phyloP scores from a whole-genome alignment of 768 basidiomycete genomes.

The Mycena venus region DNA sequence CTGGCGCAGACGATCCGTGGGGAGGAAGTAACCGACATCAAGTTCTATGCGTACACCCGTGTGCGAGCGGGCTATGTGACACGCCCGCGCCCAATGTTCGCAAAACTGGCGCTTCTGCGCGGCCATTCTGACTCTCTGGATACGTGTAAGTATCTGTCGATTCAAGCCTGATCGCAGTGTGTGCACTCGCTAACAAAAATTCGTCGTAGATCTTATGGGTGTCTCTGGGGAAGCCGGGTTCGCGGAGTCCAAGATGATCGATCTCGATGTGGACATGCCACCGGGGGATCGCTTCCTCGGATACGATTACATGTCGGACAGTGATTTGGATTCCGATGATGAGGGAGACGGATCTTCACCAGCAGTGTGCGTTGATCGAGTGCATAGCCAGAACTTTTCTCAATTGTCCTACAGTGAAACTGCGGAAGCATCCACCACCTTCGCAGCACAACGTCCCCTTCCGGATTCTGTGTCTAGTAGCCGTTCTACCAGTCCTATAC shows the following conservation, averaged over 20 bases:
- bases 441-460: neutral
- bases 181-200: neutral
- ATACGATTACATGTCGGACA: slow-evolving; percentile 30
- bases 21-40: slow-evolving; percentile 21
- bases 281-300: neutral
- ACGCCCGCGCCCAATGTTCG: slow-evolving; percentile 21
- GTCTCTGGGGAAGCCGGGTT: slow-evolving; percentile 4
- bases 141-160: neutral
- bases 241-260: slow-evolving; percentile 5
- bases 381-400: neutral
- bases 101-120: slow-evolving; percentile 6
- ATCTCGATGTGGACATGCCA: neutral
- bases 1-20: slow-evolving; percentile 23
- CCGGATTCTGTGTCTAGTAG: no score
- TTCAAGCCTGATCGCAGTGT: neutral
- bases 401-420: neutral
- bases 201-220: neutral
- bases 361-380: neutral
- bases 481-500: neutral
- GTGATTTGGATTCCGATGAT: slow-evolving; percentile 27
- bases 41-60: slow-evolving; percentile 30
- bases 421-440: neutral
- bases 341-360: neutral
- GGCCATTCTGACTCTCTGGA: slow-evolving; percentile 21
- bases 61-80: neutral